Conservation (phyloP, 2,329 filamentous ascomycete species). For the Fusarium nodosum region DNA sequence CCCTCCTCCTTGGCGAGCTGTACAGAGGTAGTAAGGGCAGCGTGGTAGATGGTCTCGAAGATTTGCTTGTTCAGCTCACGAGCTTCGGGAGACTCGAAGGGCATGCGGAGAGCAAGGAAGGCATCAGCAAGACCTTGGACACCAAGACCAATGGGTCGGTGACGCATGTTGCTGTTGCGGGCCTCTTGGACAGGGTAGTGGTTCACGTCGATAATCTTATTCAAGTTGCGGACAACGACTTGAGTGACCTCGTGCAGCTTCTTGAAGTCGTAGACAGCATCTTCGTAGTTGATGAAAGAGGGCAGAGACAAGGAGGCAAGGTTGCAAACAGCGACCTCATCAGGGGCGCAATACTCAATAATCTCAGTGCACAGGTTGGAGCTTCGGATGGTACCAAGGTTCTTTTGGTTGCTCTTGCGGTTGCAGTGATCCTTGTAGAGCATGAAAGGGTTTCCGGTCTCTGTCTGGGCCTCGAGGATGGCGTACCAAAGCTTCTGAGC, state of each 20-base stretch:
- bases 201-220: slow-evolving; percentile 98
- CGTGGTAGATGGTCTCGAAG: slow-evolving; percentile 99
- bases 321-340: slow-evolving; percentile 99
- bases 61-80: slow-evolving; percentile 97
- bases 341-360: slow-evolving; percentile 94
- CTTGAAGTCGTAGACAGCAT: slow-evolving; percentile 91
- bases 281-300: slow-evolving; percentile 87
- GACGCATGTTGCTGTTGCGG: slow-evolving; percentile 95
- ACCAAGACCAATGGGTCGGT: slow-evolving; percentile 95
- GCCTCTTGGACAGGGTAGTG: slow-evolving; percentile 98
- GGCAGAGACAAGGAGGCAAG: slow-evolving; percentile 94
- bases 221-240: slow-evolving; percentile 93
- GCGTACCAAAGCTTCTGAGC: slow-evolving; percentile 99
- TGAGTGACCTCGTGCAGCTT: slow-evolving; percentile 96
- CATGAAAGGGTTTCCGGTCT: slow-evolving; percentile 99
- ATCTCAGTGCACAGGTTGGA: slow-evolving; percentile 99
- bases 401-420: slow-evolving; percentile 99
- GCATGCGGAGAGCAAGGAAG: slow-evolving; percentile 95
- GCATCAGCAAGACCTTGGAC: slow-evolving; percentile 98
- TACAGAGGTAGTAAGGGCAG: slow-evolving; percentile 88
- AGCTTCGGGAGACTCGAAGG: slow-evolving; percentile 96
- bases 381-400: slow-evolving; percentile 96
- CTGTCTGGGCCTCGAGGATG: slow-evolving; percentile 96
- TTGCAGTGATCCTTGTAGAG: slow-evolving; percentile 99
- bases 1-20: slow-evolving; percentile 87